Evolutionary conservation across 129 eudicot genomes (phyloP).

Genomic region (Sambucus nigra): DNA sequence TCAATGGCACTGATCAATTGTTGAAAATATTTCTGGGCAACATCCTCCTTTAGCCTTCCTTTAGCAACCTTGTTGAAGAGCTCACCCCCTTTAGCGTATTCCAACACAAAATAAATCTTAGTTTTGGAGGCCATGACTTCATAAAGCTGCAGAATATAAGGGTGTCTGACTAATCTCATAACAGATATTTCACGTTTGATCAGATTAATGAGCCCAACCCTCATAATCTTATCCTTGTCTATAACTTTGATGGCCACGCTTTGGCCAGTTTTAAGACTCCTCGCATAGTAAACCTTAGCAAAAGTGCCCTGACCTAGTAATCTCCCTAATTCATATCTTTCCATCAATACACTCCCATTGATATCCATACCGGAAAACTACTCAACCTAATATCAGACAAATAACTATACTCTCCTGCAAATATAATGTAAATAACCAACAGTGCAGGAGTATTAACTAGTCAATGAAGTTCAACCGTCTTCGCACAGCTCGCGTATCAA

Average conservation of each 20-base stretch:
- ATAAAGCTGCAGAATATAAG: constrained; percentile 54
- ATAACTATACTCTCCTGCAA: constrained; percentile 8
- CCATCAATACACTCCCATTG: constrained; percentile 49
- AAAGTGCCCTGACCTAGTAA: constrained; percentile 85
- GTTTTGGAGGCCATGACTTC: constrained; percentile 94
- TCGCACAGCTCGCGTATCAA: constrained; percentile 24
- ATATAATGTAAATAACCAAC: not conserved
- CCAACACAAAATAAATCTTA: constrained; percentile 67
- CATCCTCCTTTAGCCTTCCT: constrained; percentile 55
- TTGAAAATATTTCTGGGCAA: constrained; percentile 62
- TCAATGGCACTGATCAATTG: constrained; percentile 70
- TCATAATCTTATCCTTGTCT: constrained; percentile 68
- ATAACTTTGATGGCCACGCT: constrained; percentile 73
- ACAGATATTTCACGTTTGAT: constrained; percentile 77
- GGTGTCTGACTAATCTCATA: constrained; percentile 75
- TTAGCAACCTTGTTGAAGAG: constrained; percentile 72
- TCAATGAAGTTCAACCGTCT: constrained; percentile 35
- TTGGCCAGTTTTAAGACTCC: constrained; percentile 41
- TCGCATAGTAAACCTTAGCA: constrained; percentile 63
- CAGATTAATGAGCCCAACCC: constrained; percentile 56
- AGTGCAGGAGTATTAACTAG: constrained; percentile 2
- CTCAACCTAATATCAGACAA: constrained; percentile 5
- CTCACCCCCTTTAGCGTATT: constrained; percentile 81
- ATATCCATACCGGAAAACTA: constrained; percentile 28
- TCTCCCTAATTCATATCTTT: constrained; percentile 63